Evolutionary conservation across 1,139 yeast genomes (phyloP), one percentile per base, ranked within the genome.

Genomic region (Diutina mesorugosa): DNA sequence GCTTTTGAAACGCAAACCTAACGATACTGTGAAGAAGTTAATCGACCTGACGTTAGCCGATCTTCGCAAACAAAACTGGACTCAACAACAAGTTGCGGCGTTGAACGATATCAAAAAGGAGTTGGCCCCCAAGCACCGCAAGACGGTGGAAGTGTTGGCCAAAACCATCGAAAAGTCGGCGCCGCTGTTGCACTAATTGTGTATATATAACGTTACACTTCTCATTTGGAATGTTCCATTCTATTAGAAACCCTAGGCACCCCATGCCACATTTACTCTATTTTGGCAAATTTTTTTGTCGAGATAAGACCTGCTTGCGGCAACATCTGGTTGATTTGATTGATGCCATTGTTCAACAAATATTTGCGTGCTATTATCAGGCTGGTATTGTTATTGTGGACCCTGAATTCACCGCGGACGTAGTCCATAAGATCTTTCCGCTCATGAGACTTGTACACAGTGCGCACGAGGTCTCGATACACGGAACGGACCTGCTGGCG

Each of bases 401-500:
- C 58, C 48, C 65, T 66, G 61, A 76, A 76, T 61, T 76, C 80
- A 14, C 63, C 69, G 55, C 72, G 65, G 4, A 71, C 69, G 60
- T 64, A 73, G 21, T 58, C 61, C 55, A 73, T 65, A 55, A 76
- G 62, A n/a, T 72, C 78, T 1, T 64, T 60, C 45, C 66, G 67
- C 59, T 76, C 78, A 60, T 75, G 79, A 55, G 69, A 69, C 56
- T 67, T 67, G 60, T 72, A 71, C 29, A 75, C 64, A 53, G 69
- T 64, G 52, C 79, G 60, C 54, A 71, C 60, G 28, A 74, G 64
- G 30, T 68, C 69, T 51, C 77, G 64, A 61, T 76, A 76, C 1
- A 71, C 68, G 28, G 65, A 61, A 35, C 65, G 64, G 8, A 75
- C 68, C 57, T 69, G 68, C 55, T 67, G 70, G 45, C 78, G 67